These are phyloP conservation scores for Pythium chondricola DNA, from an alignment of 352 stramenopile genomes.

Conservation along the genomic window DNA sequence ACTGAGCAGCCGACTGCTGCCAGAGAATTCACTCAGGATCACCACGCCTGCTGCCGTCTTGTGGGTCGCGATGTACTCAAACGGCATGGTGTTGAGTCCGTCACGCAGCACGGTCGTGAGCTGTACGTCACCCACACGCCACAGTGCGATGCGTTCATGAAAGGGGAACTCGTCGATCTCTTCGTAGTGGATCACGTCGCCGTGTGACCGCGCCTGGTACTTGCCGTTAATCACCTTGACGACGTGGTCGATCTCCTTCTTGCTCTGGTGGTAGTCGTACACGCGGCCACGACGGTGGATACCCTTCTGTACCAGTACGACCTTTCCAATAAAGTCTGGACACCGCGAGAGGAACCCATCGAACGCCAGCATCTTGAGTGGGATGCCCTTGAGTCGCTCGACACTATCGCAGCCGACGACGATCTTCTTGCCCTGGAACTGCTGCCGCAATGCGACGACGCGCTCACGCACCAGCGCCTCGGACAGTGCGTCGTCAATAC, in stretches of 20 bases:
- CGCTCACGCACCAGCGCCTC: conserved; percentile 37
- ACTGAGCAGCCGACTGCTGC: conserved; percentile 92
- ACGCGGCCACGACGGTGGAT: conserved; percentile 79
- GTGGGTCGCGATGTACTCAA: conserved; percentile 79
- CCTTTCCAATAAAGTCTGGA: conserved; percentile 75
- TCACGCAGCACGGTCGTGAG: conserved; percentile 72
- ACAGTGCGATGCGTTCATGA: conserved; percentile 63
- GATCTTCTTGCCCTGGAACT: conserved; percentile 73
- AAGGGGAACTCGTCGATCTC: conserved; percentile 66
- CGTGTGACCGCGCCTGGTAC: conserved; percentile 48
- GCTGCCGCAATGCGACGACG: conserved; percentile 51
- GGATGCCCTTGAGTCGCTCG: conserved; percentile 95
- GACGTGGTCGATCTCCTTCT: conserved; percentile 90
- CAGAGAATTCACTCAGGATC: conserved; percentile 97
- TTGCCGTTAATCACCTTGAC: conserved; percentile 91
- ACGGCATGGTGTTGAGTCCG: conserved; percentile 74
- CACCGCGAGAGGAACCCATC: conserved; percentile 88
- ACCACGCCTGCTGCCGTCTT: conserved; percentile 81
- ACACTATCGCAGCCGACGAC: conserved; percentile 92
- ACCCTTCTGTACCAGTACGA: conserved; percentile 79
- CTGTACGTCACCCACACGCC: conserved; percentile 69
- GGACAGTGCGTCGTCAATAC: conserved; percentile 48
- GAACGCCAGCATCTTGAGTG: conserved; percentile 95
- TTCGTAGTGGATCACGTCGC: conserved; percentile 70
- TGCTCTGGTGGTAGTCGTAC: conserved; percentile 92